A percentile compares a stretch with the other conserved stretches of the same genome.
Conservation (phyloP, 306 rosid species). For the Canavalia ensiformis region DNA sequence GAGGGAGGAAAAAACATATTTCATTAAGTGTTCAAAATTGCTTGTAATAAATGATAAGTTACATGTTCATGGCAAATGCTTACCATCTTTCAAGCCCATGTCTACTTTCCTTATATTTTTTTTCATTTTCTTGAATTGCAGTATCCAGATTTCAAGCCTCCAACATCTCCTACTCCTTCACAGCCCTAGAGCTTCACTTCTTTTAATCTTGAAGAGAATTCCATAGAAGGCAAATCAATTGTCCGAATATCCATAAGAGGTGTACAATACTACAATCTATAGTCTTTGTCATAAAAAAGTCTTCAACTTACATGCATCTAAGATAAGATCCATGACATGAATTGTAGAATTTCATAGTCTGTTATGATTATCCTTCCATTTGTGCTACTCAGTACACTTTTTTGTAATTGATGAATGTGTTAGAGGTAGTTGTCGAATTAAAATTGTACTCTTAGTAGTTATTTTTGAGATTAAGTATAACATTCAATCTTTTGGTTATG, state of each 20-base stretch:
- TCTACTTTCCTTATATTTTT: not conserved
- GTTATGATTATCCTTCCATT: slow-evolving; percentile 41
- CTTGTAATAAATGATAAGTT: not conserved
- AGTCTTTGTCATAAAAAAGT: slow-evolving; percentile 39
- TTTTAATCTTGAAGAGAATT: slow-evolving; percentile 39
- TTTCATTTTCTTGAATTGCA: slow-evolving; percentile 49
- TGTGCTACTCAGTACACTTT: slow-evolving; percentile 45
- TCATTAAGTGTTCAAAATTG: not conserved
- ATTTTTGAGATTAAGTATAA: slow-evolving; percentile 43
- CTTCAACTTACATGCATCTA: slow-evolving; percentile 38
- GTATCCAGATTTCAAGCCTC: slow-evolving; percentile 99
- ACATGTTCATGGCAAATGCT: slow-evolving; percentile 14
- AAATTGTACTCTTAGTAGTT: slow-evolving; percentile 42
- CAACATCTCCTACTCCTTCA: slow-evolving; percentile 92
- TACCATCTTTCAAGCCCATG: slow-evolving; percentile 1
- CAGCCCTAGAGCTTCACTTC: slow-evolving; percentile 72
- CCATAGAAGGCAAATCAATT: slow-evolving; percentile 46
- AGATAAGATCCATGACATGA: slow-evolving; percentile 32
- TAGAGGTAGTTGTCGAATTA: slow-evolving; percentile 45
- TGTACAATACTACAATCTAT: slow-evolving; percentile 48
- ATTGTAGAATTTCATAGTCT: slow-evolving; percentile 44
- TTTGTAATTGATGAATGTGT: slow-evolving; percentile 44
- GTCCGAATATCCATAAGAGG: slow-evolving; percentile 32
- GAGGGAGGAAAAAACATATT: not conserved
- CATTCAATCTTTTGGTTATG: slow-evolving; percentile 41